phyloP scores from a whole-genome alignment of 306 rosid species.

The Mimosa bimucronata region DNA sequence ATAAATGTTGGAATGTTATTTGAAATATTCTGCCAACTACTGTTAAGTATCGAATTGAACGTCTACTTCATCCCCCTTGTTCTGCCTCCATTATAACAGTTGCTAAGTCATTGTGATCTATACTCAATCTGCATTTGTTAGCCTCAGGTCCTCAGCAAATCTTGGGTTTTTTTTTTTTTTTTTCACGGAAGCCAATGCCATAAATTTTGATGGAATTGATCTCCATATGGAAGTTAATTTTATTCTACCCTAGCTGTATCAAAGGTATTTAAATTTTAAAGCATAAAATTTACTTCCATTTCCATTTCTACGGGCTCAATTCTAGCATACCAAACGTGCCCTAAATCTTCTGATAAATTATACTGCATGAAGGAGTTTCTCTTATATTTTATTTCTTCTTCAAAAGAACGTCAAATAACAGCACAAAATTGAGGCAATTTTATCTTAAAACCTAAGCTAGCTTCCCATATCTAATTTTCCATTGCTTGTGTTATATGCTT shows the following conservation, averaged over 20 bases:
- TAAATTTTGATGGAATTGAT: no score
- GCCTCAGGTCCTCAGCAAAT: no score
- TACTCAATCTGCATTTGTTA: background rate
- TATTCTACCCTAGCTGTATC: no score
- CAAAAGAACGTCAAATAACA: background rate
- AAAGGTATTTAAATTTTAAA: no score
- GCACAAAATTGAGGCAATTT: background rate
- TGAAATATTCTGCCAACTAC: no score
- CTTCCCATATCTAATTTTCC: background rate
- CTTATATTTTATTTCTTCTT: background rate
- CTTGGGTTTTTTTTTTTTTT: no score
- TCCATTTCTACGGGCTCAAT: no score
- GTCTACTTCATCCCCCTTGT: background rate
- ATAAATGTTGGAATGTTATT: no score
- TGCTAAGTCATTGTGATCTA: background rate
- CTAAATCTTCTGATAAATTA: background rate
- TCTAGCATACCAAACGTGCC: no score
- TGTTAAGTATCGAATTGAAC: background rate
- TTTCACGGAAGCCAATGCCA: no score
- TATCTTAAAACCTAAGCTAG: background rate
- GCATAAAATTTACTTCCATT: no score
- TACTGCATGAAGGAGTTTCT: conserved; percentile 1
- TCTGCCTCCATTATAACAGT: background rate
- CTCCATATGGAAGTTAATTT: no score
- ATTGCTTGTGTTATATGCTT: conserved; percentile 3